Evolutionary conservation across 2,329 filamentous ascomycete genomes (phyloP).

Genomic region (Aspergillus awamori): DNA sequence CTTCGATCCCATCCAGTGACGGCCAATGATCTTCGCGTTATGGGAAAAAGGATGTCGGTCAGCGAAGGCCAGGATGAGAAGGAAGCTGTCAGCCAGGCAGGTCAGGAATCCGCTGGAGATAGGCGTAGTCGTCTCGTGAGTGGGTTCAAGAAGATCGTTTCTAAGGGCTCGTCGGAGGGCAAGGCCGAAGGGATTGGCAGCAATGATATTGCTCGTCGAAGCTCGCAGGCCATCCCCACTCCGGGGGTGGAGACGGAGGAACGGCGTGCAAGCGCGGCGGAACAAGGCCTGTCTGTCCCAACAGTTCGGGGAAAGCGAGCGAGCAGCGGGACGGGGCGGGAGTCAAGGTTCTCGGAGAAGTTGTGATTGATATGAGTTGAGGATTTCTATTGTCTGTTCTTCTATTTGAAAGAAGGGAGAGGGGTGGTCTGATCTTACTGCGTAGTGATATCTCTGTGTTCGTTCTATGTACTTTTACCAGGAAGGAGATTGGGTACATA

Average conservation of each 20-base stretch:
- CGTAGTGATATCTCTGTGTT: conserved; percentile 8
- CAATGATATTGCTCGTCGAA: conserved; percentile 9
- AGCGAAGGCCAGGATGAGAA: conserved; percentile 24
- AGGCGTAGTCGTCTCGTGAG: conserved; percentile 29
- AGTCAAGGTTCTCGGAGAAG: conserved; percentile 43
- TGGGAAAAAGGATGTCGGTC: conserved; percentile 18
- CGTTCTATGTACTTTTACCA: neutral
- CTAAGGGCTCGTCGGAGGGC: conserved; percentile 23
- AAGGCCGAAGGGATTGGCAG: conserved; percentile 23
- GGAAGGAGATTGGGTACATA: neutral
- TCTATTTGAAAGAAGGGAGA: too few relatives aligned
- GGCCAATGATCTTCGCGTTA: conserved; percentile 26
- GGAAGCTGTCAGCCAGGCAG: conserved; percentile 19
- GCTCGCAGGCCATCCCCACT: conserved; percentile 11
- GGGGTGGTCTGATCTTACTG: too few relatives aligned
- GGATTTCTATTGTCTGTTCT: too few relatives aligned
- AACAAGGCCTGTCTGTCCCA: conserved; percentile 35
- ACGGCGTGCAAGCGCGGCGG: conserved; percentile 33
- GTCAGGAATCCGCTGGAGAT: neutral
- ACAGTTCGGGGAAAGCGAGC: conserved; percentile 29
- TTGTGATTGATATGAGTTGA: conserved; percentile 27
- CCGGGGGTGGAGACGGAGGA: conserved; percentile 26
- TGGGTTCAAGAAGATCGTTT: conserved; percentile 32
- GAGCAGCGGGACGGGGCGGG: conserved; percentile 32
- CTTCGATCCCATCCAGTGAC: conserved; percentile 38